A percentile compares a stretch with the other conserved stretches of the same genome.
Evolutionary conservation across 768 basidiomycete genomes (phyloP).

Genomic region (Udeniomyces megalosporus): DNA sequence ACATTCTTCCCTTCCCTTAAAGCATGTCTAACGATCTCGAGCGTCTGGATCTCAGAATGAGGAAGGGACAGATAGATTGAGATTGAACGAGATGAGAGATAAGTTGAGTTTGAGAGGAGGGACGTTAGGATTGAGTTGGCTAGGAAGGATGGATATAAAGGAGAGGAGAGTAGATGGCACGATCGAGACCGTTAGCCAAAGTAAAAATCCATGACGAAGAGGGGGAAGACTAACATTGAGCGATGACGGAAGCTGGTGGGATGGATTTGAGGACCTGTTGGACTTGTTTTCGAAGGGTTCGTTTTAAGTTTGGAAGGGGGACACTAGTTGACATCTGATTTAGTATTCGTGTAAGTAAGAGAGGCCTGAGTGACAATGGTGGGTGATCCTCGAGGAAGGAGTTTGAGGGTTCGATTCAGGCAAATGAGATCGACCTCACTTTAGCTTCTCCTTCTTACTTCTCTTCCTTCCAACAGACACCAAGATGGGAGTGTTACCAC

Average conservation of each 20-base stretch:
- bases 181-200: neutral
- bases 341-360: too few species aligned
- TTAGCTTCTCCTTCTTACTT: too few species aligned
- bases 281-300: slow-evolving; percentile 1
- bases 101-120: neutral
- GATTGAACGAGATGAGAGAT: neutral
- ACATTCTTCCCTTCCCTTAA: slow-evolving; percentile 4
- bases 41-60: slow-evolving; percentile 7
- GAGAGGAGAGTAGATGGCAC: neutral
- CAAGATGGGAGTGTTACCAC: too few species aligned
- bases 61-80: slow-evolving; percentile 7
- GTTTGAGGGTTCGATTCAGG: too few species aligned
- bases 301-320: slow-evolving; percentile 2
- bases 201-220: neutral
- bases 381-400: too few species aligned
- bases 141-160: neutral
- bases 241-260: neutral
- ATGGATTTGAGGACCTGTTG: neutral
- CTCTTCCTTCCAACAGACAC: too few species aligned
- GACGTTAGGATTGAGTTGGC: neutral
- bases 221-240: neutral
- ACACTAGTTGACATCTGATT: neutral
- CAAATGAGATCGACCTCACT: too few species aligned
- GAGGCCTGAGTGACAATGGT: too few species aligned
- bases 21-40: slow-evolving; percentile 9